Base-by-base conservation (phyloP, 2,329 filamentous ascomycete genomes). In the Magnaporthiopsis incrustans region DNA sequence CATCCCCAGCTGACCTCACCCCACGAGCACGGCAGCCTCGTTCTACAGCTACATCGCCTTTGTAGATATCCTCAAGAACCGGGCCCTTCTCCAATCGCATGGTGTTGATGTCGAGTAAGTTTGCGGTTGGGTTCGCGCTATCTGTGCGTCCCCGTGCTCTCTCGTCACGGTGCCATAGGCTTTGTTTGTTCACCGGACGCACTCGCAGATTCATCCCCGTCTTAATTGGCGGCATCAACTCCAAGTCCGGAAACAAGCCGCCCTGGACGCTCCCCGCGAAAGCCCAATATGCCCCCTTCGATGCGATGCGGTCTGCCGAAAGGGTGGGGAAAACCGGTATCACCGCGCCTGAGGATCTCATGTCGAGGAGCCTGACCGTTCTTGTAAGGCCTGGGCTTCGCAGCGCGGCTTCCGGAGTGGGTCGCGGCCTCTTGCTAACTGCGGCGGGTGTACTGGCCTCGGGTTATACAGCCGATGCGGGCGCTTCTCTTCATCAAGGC, bases 251-350 rank as follows among this genome's bases (percentile, higher is more conserved):
- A 61, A 94, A 95, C 74, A 85, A 85, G 68, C 90, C 90, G 0
- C 90, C 91, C 1, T 92, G 89, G 88, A 79, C 79, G 0, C 78
- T 90, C 35, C 84, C 86, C 2, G 86, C 85, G 58, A 93, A 93
- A 77, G 86, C 82, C 27, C 73, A 71, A 1, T 88, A 91, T 70
- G 78, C 82, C 61, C 35, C 60, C 14, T 70, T 71, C 66, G 81
- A 85, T 70, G 68, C 71, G 38, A 70, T 69, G 27, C 76, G 81
- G 58, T 74, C 79, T 32, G 71, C 76, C 1, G 67, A 67, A 30
- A 74, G 77, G 25, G 75, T 77, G 44, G 77, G 77, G 15, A 72
- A 78, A 7, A 67, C 73, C 35, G 66, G 73, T 61, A 69, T 77
- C 67, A 70, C 73, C 56, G 63, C 75, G 27, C 82, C 81, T 10